Evolutionary conservation across 345 rosid species (phyloP).

Genomic region (Gynandropsis gynandra): DNA sequence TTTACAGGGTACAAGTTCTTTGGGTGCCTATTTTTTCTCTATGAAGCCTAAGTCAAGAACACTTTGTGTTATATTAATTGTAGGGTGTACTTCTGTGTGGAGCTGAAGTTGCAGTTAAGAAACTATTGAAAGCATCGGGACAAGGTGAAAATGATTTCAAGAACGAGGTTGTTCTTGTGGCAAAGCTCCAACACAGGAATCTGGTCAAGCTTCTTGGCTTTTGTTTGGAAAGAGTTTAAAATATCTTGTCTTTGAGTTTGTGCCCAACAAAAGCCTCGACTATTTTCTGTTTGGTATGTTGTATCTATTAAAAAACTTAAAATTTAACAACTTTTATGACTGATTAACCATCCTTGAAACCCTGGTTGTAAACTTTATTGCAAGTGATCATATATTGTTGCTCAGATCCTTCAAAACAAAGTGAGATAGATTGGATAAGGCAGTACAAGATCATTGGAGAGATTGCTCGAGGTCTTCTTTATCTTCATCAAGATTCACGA

Average conservation of each 20-base stretch:
- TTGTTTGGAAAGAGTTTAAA: slow-evolving; percentile 22
- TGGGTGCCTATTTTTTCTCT: background rate
- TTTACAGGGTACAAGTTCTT: too few species aligned
- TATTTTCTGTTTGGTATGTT: slow-evolving; percentile 28
- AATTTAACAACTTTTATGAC: too few species aligned
- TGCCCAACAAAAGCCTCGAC: slow-evolving; percentile 35
- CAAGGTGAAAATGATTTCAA: too few species aligned
- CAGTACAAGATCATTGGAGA: background rate
- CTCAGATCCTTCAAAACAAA: too few species aligned
- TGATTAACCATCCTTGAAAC: too few species aligned
- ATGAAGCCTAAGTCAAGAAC: background rate
- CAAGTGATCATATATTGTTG: too few species aligned
- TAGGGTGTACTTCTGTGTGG: slow-evolving; percentile 30
- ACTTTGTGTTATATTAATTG: background rate
- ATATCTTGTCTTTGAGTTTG: slow-evolving; percentile 46
- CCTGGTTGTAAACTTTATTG: too few species aligned
- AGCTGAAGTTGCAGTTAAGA: slow-evolving; percentile 1
- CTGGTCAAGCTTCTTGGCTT: slow-evolving; percentile 1
- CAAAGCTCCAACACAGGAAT: too few species aligned
- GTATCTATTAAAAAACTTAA: background rate
- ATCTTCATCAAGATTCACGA: too few species aligned
- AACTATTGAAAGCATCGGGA: too few species aligned
- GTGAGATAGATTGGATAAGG: too few species aligned
- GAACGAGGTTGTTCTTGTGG: slow-evolving; percentile 23
- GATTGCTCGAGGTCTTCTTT: slow-evolving; percentile 9